A percentile compares a stretch with the other conserved stretches of the same genome.
phyloP scores from a whole-genome alignment of 1,284 basidiomycete genomes.

The Pascua sp. region DNA sequence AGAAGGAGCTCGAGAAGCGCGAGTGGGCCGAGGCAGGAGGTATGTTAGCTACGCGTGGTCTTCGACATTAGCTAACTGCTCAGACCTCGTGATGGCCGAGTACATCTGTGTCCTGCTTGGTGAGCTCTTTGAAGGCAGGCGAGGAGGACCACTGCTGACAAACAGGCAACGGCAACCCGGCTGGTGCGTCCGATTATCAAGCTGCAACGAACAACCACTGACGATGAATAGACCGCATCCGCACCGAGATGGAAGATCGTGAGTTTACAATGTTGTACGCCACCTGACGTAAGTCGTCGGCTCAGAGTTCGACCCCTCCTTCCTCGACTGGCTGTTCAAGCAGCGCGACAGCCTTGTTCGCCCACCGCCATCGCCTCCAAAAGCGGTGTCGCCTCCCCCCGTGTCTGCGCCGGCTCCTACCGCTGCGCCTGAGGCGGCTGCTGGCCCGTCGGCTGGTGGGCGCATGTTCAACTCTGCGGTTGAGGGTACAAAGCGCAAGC shows the following conservation, averaged over 20 bases:
- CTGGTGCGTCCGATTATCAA: slow-evolving; percentile 23
- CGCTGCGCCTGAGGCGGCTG: slow-evolving; percentile 1
- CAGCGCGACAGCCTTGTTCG: slow-evolving; percentile 12
- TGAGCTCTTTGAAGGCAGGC: slow-evolving; percentile 17
- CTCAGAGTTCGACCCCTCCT: slow-evolving; percentile 34
- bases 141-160: background rate
- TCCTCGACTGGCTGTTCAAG: slow-evolving; percentile 44
- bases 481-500: slow-evolving; percentile 26
- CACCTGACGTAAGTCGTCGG: slow-evolving; percentile 26
- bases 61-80: background rate
- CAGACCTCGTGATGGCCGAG: slow-evolving; percentile 47
- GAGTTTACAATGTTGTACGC: slow-evolving; percentile 1
- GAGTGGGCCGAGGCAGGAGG: slow-evolving; percentile 46
- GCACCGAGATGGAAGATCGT: slow-evolving; percentile 44
- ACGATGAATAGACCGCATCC: slow-evolving; percentile 31
- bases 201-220: slow-evolving; percentile 3
- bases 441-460: slow-evolving; percentile 1
- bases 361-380: too few species aligned
- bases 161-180: slow-evolving; percentile 37
- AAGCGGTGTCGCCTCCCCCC: background rate
- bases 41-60: slow-evolving; percentile 9
- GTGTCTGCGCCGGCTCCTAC: slow-evolving; percentile 9
- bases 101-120: slow-evolving; percentile 44
- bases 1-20: slow-evolving; percentile 40
- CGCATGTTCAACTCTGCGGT: slow-evolving; percentile 20